Conservation (phyloP, 2,329 filamentous ascomycete genomes). For the Bipolaris gigantea region DNA sequence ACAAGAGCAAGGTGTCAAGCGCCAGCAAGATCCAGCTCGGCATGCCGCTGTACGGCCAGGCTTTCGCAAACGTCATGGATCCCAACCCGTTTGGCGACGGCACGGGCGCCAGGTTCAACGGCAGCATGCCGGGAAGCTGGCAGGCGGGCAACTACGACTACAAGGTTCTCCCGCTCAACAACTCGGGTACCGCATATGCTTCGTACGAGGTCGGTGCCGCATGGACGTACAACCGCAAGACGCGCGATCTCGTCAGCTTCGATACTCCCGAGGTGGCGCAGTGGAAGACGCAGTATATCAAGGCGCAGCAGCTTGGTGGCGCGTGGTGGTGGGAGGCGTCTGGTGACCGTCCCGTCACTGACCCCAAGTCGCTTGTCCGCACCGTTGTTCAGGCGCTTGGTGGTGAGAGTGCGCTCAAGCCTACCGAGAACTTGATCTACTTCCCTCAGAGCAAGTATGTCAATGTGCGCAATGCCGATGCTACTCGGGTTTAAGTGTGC, state of each 20-base stretch:
- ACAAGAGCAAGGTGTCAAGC: constrained; percentile 22
- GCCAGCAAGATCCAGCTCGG: constrained; percentile 32
- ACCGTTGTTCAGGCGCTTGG: constrained; percentile 21
- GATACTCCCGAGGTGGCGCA: constrained; percentile 30
- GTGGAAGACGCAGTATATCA: constrained; percentile 31
- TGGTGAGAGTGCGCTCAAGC: constrained; percentile 8
- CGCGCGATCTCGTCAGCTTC: constrained; percentile 27
- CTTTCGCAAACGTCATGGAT: constrained; percentile 30
- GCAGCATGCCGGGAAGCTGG: constrained; percentile 29
- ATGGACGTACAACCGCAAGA: constrained; percentile 28
- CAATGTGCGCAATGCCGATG: constrained; percentile 17
- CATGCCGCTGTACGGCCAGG: constrained; percentile 37
- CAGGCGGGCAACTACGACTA: constrained; percentile 34
- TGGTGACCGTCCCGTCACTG: constrained; percentile 19
- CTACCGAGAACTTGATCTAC: constrained; percentile 21
- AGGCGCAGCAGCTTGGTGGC: constrained; percentile 30
- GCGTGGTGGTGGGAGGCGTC: constrained; percentile 39
- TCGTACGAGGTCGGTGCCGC: constrained; percentile 24
- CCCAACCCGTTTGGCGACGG: constrained; percentile 53
- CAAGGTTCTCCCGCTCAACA: constrained; percentile 30
- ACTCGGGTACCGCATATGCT: constrained; percentile 19
- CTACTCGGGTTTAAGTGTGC: not conserved
- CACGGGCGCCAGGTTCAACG: constrained; percentile 27
- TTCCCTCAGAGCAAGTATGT: constrained; percentile 31
- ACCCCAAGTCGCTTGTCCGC: constrained; percentile 25